phyloP scores from a whole-genome alignment of 257 asterid species.

The Paraleonurus japonicus region DNA sequence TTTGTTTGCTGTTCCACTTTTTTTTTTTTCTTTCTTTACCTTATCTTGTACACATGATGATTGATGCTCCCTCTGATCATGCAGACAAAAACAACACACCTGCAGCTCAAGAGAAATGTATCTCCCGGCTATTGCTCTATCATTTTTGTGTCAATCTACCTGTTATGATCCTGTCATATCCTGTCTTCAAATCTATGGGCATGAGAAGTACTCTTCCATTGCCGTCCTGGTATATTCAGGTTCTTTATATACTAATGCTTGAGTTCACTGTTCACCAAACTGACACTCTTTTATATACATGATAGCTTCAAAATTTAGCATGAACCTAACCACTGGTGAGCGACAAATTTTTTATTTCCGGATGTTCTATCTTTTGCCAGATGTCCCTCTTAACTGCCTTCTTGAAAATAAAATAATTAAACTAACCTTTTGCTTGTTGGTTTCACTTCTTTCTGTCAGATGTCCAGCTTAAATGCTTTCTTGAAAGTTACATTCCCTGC shows the following conservation, averaged over 20 bases:
- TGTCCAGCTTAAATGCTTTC: neutral
- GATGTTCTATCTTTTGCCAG: neutral
- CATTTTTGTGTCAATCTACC: slow-evolving; percentile 96
- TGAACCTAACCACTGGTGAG: neutral
- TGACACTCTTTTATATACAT: neutral
- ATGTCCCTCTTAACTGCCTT: neutral
- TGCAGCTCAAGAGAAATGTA: slow-evolving; percentile 96
- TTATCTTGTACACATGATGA: slow-evolving; percentile 1
- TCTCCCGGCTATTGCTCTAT: slow-evolving; percentile 79
- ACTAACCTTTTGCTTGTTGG: neutral
- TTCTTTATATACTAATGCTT: slow-evolving; percentile 56
- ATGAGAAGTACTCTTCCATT: slow-evolving; percentile 92
- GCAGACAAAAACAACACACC: slow-evolving; percentile 86
- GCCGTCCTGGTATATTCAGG: slow-evolving; percentile 98
- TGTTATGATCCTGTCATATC: slow-evolving; percentile 87
- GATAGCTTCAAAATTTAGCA: slow-evolving; percentile 2
- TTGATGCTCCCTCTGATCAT: slow-evolving; percentile 31
- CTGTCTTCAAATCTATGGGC: slow-evolving; percentile 90
- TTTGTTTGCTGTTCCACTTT: neutral
- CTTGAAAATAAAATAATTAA: neutral
- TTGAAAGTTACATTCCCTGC: neutral
- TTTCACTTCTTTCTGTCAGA: neutral
- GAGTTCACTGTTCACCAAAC: slow-evolving; percentile 35
- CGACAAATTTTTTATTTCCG: slow-evolving; percentile 6
- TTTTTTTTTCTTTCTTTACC: neutral